Conservation (phyloP, 2,329 filamentous ascomycete species). For the Epichloe glyceriae region DNA sequence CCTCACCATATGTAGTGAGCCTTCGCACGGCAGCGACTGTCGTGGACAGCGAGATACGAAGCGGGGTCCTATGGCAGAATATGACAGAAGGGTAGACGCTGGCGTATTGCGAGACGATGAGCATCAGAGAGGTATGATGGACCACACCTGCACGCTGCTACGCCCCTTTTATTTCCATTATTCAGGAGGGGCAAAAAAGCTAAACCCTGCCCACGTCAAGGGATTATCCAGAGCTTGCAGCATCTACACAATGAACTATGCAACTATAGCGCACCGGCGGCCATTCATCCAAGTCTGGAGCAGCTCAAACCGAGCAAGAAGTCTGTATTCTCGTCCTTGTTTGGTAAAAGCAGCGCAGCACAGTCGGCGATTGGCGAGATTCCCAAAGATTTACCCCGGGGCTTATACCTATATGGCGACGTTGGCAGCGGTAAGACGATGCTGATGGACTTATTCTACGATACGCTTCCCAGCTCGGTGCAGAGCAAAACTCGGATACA, state of each 20-base stretch:
- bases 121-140: slow-evolving; percentile 62
- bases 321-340: slow-evolving; percentile 48
- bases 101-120: slow-evolving; percentile 74
- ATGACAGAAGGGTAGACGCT: slow-evolving; percentile 64
- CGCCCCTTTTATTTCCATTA: background rate
- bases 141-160: slow-evolving; percentile 8
- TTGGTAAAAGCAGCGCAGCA: slow-evolving; percentile 34
- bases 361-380: slow-evolving; percentile 37
- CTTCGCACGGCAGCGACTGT: slow-evolving; percentile 18
- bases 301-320: slow-evolving; percentile 43
- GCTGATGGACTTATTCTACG: slow-evolving; percentile 98
- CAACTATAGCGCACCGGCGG: slow-evolving; percentile 58
- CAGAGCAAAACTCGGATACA: slow-evolving; percentile 82
- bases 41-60: slow-evolving; percentile 14
- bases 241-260: slow-evolving; percentile 74
- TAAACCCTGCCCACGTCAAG: slow-evolving; percentile 26
- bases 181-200: background rate
- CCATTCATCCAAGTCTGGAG: slow-evolving; percentile 66
- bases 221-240: slow-evolving; percentile 80
- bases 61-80: slow-evolving; percentile 72
- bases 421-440: slow-evolving; percentile 98
- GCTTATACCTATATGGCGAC: slow-evolving; percentile 90
- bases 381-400: slow-evolving; percentile 65
- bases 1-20: background rate
- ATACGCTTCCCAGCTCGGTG: slow-evolving; percentile 73